Evolutionary conservation across 2,329 filamentous ascomycete species (phyloP).

Genomic region (Ophiostoma quercus): DNA sequence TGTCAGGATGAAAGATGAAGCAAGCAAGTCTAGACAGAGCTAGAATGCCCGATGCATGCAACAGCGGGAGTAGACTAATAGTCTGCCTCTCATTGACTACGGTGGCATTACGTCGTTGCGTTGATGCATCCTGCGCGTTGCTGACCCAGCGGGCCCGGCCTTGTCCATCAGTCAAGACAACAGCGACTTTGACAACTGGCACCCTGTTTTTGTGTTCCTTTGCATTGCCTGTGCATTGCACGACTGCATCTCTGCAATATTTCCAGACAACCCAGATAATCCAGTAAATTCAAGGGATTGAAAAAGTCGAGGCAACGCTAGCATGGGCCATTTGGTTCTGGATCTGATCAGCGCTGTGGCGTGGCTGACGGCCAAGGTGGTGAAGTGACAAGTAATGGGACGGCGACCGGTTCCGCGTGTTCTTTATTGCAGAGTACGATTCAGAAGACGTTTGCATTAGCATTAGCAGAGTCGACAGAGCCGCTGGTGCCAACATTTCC

Average conservation of each 20-base stretch:
- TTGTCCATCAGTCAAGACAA: background rate
- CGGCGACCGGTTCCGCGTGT: background rate
- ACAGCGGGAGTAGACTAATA: background rate
- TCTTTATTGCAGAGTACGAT: background rate
- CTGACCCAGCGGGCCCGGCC: background rate
- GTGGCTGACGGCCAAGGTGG: background rate
- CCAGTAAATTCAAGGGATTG: background rate
- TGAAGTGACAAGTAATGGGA: background rate
- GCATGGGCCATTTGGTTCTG: slow-evolving; percentile 13
- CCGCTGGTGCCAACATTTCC: background rate
- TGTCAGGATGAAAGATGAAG: no score
- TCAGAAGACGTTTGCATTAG: background rate
- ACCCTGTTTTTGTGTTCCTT: slow-evolving; percentile 6
- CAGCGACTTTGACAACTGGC: background rate
- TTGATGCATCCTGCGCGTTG: background rate
- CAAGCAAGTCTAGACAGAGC: no score
- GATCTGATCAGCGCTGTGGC: slow-evolving; percentile 14
- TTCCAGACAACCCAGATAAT: background rate
- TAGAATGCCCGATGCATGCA: background rate
- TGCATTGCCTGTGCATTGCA: slow-evolving; percentile 6
- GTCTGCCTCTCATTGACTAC: background rate
- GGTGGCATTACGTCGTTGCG: slow-evolving; percentile 6
- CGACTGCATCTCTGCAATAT: background rate
- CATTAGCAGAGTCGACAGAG: background rate
- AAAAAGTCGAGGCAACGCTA: background rate